phyloP scores from a whole-genome alignment of 108 stramenopile genomes.

The Cyclotella cryptica region DNA sequence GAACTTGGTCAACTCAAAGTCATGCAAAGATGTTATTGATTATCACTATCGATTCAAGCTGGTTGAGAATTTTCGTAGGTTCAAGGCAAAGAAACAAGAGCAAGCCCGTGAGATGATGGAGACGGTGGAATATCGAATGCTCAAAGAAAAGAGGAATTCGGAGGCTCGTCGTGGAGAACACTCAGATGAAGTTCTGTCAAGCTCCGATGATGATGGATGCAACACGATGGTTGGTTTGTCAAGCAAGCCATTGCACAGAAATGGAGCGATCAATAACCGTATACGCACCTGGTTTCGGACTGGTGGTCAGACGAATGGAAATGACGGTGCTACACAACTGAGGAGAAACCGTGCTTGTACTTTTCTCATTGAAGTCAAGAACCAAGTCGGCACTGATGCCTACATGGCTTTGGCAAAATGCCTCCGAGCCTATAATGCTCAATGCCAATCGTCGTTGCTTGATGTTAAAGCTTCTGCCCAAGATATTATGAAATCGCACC shows the following conservation, averaged over 20 bases:
- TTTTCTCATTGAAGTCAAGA: conserved; percentile 63
- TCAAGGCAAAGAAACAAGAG: conserved; percentile 83
- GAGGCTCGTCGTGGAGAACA: conserved; percentile 39
- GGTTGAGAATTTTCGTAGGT: conserved; percentile 85
- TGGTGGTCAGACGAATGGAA: conserved; percentile 55
- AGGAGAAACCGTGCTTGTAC: conserved; percentile 62
- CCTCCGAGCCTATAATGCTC: conserved; percentile 50
- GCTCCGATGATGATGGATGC: conserved; percentile 36
- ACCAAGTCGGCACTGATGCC: conserved; percentile 57
- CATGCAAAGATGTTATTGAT: conserved; percentile 77
- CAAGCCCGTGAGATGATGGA: conserved; percentile 81
- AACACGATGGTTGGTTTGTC: conserved; percentile 13
- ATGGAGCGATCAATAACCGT: conserved; percentile 30
- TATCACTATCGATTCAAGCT: conserved; percentile 91
- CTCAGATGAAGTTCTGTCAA: conserved; percentile 27
- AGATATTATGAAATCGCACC: conserved; percentile 62
- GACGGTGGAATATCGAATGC: conserved; percentile 69
- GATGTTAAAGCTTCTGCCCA: conserved; percentile 53
- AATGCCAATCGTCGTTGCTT: conserved; percentile 41
- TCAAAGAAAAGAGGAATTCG: conserved; percentile 39
- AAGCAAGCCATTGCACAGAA: conserved; percentile 4
- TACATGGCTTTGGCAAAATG: conserved; percentile 55
- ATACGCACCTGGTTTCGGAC: conserved; percentile 54
- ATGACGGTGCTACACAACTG: conserved; percentile 56
- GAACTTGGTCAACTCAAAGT: conserved; percentile 53